These are phyloP conservation scores for Piloderma croceum DNA, from an alignment of 768 basidiomycete species.

Conservation along the genomic window DNA sequence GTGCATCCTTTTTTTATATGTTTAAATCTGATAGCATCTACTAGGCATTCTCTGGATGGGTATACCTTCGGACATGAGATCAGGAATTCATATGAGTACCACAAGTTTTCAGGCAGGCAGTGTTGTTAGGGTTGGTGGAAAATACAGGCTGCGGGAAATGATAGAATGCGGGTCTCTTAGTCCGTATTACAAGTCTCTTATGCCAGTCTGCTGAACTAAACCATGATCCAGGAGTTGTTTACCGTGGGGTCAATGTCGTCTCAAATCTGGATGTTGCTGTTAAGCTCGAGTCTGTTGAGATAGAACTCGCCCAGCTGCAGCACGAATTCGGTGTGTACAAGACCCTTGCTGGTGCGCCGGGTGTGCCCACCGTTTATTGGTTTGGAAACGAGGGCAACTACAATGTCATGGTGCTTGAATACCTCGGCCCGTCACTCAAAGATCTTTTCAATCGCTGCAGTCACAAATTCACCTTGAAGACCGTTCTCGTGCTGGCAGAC, in stretches of 20 bases:
- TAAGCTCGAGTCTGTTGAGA: slow-evolving; percentile 99
- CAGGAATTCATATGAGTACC: no score
- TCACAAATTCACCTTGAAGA: slow-evolving; percentile 97
- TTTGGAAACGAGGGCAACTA: slow-evolving; percentile 96
- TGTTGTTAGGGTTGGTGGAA: slow-evolving; percentile 91
- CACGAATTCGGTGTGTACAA: slow-evolving; percentile 96
- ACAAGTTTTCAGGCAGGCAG: no score
- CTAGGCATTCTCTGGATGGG: no score
- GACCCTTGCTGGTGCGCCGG: slow-evolving; percentile 98
- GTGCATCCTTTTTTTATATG: no score
- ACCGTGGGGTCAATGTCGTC: slow-evolving; percentile 99
- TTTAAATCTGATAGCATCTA: no score
- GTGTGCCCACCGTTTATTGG: slow-evolving; percentile 97
- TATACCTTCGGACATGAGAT: no score
- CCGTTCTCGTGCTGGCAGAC: slow-evolving; percentile 92
- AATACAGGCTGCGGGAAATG: slow-evolving; percentile 99
- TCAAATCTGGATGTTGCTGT: slow-evolving; percentile 99
- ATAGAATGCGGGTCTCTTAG: slow-evolving; percentile 98
- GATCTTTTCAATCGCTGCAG: slow-evolving; percentile 94
- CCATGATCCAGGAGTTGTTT: slow-evolving; percentile 77
- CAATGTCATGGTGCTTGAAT: slow-evolving; percentile 99
- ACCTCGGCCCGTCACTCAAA: slow-evolving; percentile 87
- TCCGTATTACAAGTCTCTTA: slow-evolving; percentile 47
- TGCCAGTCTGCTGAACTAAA: background rate
- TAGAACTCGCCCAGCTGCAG: no score